Percentiles rank a stretch among this genome's conserved stretches.
These are phyloP conservation scores for Dissoconium aciculare DNA, from an alignment of 2,329 filamentous ascomycete species.

Conservation along the genomic window DNA sequence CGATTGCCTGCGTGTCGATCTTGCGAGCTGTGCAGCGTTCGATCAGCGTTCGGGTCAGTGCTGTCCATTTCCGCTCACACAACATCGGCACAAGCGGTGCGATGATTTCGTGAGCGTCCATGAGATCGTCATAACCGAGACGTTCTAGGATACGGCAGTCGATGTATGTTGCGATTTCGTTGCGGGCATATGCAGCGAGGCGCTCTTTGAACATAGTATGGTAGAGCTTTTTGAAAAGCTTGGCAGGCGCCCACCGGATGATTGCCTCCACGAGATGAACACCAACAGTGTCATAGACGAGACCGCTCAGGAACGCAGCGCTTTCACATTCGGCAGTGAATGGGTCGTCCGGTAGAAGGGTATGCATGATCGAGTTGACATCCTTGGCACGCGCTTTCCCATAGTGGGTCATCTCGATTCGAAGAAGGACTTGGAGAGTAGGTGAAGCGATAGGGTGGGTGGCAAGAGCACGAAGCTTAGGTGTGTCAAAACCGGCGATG, in stretches of 20 bases:
- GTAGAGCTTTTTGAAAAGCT: constrained; percentile 80
- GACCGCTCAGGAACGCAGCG: constrained; percentile 66
- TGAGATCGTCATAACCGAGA: constrained; percentile 72
- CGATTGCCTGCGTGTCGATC: constrained; percentile 42
- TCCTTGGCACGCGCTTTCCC: constrained; percentile 52
- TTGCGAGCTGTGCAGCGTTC: constrained; percentile 63
- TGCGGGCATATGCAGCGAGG: constrained; percentile 67
- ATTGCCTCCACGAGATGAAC: constrained; percentile 82
- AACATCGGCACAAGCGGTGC: constrained; percentile 57
- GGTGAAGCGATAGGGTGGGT: constrained; percentile 86
- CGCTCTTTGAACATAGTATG: constrained; percentile 63
- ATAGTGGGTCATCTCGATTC: constrained; percentile 66
- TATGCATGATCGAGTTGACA: constrained; percentile 54
- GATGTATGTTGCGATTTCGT: constrained; percentile 80
- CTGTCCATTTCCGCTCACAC: constrained; percentile 59
- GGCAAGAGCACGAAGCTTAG: constrained; percentile 67
- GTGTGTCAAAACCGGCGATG: constrained; percentile 58
- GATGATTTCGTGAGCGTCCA: constrained; percentile 56
- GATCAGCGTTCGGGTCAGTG: constrained; percentile 66
- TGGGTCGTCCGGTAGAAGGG: constrained; percentile 65
- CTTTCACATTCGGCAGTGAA: constrained; percentile 58
- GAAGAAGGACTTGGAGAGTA: constrained; percentile 76
- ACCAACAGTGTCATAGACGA: constrained; percentile 81
- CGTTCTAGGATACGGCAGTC: constrained; percentile 70
- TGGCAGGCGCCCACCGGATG: constrained; percentile 64